Conservation (phyloP, 345 rosid genomes). For the Populus davidiana region DNA sequence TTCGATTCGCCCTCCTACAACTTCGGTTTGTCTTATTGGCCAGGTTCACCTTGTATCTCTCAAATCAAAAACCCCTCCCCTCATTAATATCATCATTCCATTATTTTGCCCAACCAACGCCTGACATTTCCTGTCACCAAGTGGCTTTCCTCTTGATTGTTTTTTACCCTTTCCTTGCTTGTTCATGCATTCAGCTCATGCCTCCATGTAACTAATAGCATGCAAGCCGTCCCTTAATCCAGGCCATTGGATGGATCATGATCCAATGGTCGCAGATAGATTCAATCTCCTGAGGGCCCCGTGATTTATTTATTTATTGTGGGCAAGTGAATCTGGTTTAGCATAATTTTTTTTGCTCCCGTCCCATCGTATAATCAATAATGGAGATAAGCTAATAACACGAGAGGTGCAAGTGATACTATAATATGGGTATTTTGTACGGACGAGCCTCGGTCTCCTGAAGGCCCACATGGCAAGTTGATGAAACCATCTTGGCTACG, state of each 20-base stretch:
- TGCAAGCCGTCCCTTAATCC: background rate
- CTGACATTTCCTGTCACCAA: constrained; percentile 24
- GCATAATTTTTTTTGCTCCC: background rate
- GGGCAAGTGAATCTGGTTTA: constrained; percentile 4
- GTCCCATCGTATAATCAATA: too few species aligned
- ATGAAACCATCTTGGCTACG: constrained; percentile 4
- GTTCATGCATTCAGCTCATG: constrained; percentile 25
- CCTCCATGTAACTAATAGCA: background rate
- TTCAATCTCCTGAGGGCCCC: background rate
- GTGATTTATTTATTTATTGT: background rate
- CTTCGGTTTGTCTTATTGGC: constrained; percentile 41
- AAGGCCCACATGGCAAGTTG: constrained; percentile 26
- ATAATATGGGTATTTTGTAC: constrained; percentile 17
- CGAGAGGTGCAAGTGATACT: background rate
- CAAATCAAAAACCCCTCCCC: background rate
- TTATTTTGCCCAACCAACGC: constrained; percentile 25
- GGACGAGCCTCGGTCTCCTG: constrained; percentile 22
- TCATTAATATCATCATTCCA: background rate
- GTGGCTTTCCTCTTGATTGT: constrained; percentile 10
- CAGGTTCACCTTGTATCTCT: constrained; percentile 23
- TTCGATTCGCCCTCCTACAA: constrained; percentile 24
- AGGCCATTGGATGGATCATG: constrained; percentile 3
- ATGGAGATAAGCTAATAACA: background rate
- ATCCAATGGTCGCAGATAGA: background rate
- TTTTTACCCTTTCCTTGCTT: background rate